These are phyloP conservation scores for Starmerella cellae DNA, from an alignment of 805 yeast genomes.

Conservation along the genomic window DNA sequence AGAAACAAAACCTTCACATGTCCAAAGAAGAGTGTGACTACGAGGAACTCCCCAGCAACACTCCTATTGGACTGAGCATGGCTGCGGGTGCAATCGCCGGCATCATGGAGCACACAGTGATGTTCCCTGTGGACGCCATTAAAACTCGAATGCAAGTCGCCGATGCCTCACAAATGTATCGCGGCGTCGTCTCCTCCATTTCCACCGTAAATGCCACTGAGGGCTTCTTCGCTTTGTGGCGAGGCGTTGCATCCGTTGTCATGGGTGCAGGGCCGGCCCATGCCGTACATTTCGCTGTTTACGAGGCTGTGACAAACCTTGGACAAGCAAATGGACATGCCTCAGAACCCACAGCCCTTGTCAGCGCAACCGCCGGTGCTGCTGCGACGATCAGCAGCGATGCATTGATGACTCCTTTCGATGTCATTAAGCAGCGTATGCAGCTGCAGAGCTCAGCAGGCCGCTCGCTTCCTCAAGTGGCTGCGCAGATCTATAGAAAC, in stretches of 20 bases:
- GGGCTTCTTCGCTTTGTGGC: slow-evolving; percentile 80
- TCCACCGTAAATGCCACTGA: slow-evolving; percentile 70
- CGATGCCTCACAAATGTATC: slow-evolving; percentile 23
- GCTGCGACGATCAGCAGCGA: slow-evolving; percentile 88
- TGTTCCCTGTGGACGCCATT: slow-evolving; percentile 94
- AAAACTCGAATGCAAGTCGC: slow-evolving; percentile 85
- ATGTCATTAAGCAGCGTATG: slow-evolving; percentile 90
- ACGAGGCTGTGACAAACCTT: slow-evolving; percentile 61
- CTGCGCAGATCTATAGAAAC: slow-evolving; percentile 24
- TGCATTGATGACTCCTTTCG: slow-evolving; percentile 96
- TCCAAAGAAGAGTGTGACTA: slow-evolving; percentile 40
- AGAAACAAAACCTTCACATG: too few species aligned
- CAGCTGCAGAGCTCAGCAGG: slow-evolving; percentile 34
- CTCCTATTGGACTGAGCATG: slow-evolving; percentile 69
- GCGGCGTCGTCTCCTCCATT: slow-evolving; percentile 49
- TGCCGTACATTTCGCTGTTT: slow-evolving; percentile 90
- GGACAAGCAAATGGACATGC: slow-evolving; percentile 33
- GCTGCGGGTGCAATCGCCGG: slow-evolving; percentile 98
- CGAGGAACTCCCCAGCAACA: slow-evolving; percentile 79
- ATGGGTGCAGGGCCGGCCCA: slow-evolving; percentile 99
- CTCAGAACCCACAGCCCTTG: slow-evolving; percentile 52
- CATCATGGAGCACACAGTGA: slow-evolving; percentile 92
- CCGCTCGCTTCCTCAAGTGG: slow-evolving; percentile 23
- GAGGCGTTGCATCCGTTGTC: slow-evolving; percentile 84
- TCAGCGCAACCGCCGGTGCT: slow-evolving; percentile 79